Percentiles rank a stretch among this genome's conserved stretches.
These are phyloP conservation scores for Pisolithus albus DNA, from an alignment of 768 basidiomycete genomes.

Conservation along the genomic window DNA sequence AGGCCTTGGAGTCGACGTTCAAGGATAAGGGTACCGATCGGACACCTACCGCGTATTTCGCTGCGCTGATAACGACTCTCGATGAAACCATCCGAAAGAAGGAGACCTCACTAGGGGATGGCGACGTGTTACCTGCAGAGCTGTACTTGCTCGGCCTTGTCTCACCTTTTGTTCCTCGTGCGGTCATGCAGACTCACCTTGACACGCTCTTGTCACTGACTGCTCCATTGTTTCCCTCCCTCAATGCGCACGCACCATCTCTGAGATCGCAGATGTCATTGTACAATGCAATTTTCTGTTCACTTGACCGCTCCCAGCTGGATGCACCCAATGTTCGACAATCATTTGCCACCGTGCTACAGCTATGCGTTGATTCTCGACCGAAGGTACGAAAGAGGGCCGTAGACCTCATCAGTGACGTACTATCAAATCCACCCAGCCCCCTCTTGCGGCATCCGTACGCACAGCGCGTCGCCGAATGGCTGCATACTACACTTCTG, in stretches of 20 bases:
- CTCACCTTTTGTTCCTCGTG: slow-evolving; percentile 50
- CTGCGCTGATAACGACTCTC: slow-evolving; percentile 80
- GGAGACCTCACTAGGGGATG: slow-evolving; percentile 65
- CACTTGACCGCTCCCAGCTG: slow-evolving; percentile 68
- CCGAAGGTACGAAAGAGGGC: slow-evolving; percentile 94
- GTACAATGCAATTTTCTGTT: slow-evolving; percentile 58
- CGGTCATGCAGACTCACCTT: slow-evolving; percentile 75
- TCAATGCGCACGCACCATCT: slow-evolving; percentile 63
- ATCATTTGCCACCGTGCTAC: slow-evolving; percentile 78
- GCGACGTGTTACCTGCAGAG: slow-evolving; percentile 31
- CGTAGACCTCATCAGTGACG: slow-evolving; percentile 74
- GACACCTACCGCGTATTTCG: slow-evolving; percentile 89
- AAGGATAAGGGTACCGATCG: slow-evolving; percentile 59
- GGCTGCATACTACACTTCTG: slow-evolving; percentile 59
- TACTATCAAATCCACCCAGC: slow-evolving; percentile 68
- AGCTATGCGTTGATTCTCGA: slow-evolving; percentile 76
- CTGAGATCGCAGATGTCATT: slow-evolving; percentile 82
- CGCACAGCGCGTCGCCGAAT: slow-evolving; percentile 71
- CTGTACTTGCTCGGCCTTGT: slow-evolving; percentile 32
- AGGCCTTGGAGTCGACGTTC: slow-evolving; percentile 78
- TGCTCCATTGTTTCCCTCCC: slow-evolving; percentile 67
- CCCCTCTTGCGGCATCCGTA: slow-evolving; percentile 84
- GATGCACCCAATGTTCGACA: slow-evolving; percentile 66
- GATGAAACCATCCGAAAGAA: slow-evolving; percentile 68
- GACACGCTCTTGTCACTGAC: slow-evolving; percentile 65